Evolutionary conservation across 192 early-diverging fungal genomes (phyloP).

Genomic region (Backusella luteola): DNA sequence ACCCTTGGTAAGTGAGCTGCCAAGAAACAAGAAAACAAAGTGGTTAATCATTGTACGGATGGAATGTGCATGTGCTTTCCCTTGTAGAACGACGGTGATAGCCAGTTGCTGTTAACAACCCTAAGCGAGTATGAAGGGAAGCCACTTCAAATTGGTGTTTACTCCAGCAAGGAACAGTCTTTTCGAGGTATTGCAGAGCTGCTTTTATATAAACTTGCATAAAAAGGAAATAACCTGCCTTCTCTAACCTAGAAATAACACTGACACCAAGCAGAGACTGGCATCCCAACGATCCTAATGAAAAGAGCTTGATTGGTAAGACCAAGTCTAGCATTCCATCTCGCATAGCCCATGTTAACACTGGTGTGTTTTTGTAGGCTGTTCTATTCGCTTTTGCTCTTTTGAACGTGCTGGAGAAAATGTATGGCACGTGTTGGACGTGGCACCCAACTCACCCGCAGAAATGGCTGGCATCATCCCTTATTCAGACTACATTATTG

Average conservation of each 20-base stretch:
- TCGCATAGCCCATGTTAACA: no score
- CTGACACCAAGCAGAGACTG: conserved; percentile 33
- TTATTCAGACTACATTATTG: conserved; percentile 74
- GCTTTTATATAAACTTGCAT: neutral
- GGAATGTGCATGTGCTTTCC: neutral
- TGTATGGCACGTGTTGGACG: conserved; percentile 69
- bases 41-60: neutral
- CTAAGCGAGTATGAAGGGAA: conserved; percentile 43
- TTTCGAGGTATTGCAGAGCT: conserved; percentile 37
- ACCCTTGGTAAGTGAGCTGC: conserved; percentile 35
- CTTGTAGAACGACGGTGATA: conserved; percentile 27
- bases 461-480: conserved; percentile 65
- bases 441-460: conserved; percentile 67
- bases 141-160: conserved; percentile 51
- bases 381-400: conserved; percentile 66
- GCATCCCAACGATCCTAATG: conserved; percentile 29
- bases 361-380: neutral
- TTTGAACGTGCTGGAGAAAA: conserved; percentile 57
- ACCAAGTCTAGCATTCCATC: neutral
- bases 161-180: conserved; percentile 57
- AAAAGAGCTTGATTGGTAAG: conserved; percentile 41
- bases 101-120: conserved; percentile 41
- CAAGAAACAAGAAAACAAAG: neutral
- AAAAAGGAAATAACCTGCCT: neutral
- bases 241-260: conserved; percentile 22